Base-by-base conservation (phyloP, 345 rosid genomes). In the Populus simonii region DNA sequence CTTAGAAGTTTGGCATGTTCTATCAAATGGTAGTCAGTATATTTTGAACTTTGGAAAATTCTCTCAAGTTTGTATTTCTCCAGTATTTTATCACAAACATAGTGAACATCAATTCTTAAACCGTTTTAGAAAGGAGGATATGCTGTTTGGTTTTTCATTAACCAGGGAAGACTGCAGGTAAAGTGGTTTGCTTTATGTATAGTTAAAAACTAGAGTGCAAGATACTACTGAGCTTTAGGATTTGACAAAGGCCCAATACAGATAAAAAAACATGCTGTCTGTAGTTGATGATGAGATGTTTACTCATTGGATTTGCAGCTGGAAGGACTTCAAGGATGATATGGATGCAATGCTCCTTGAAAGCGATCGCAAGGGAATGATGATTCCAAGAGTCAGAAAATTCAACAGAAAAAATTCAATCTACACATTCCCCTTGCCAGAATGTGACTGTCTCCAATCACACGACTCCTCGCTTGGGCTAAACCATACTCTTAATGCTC, bases 371-470 rank as follows among this genome's bases (percentile, higher is more conserved):
- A 93, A 92, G 76, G 98, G 96, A 73, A 82, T 90, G 80, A 87
- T 90, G 83, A 91, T 95, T 68, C 99, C 99, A 5, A 89, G 92
- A 79, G 82, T 93, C 6, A 85, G 85, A 70, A 95, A 92, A 83
- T 84, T 93, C 84, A 93, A 92, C 88, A 82, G 99, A 35, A 92
- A 95, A 82, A 93, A 94, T 77, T 91, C 98, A 8, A 85, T 95
- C 78, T 93, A 95, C 84, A 83, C 89, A 1, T 93, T 86, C 75
- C 99, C 98, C 68, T 89, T 93, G 83, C 96, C 99, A 2, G 99
- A 93, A 79, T 92, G 98, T 45, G 84, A 86, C 27, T 95, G 98
- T 80, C 91, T 95, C 61, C 93, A 82, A 55, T 80, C 89, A 9
- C 76, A 86, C 41, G 89, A 91, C 86, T 83, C 92, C 53, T 82